These are phyloP conservation scores for Effrenium voratum DNA, from an alignment of 73 alveolate species.

Conservation along the genomic window DNA sequence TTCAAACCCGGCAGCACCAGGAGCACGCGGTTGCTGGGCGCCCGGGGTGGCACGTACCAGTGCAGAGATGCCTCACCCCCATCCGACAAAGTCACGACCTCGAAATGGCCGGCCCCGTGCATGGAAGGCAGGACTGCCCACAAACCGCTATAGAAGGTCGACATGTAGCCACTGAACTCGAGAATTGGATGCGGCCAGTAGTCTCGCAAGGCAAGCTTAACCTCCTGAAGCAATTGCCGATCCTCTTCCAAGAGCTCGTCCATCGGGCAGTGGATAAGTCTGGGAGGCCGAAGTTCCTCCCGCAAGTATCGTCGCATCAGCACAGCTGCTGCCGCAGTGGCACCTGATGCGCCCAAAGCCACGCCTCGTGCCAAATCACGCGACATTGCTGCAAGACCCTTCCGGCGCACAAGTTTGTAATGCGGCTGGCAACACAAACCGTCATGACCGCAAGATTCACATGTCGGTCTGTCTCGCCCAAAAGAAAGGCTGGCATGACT, in stretches of 20 bases:
- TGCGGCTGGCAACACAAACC: too few species aligned
- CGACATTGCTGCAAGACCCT: too few species aligned
- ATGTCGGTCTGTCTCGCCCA: too few species aligned
- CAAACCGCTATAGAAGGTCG: constrained; percentile 33
- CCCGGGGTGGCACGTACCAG: constrained; percentile 29
- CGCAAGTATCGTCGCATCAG: constrained; percentile 38
- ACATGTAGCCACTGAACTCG: constrained; percentile 70
- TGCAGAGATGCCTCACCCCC: constrained; percentile 48
- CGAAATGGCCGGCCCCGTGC: constrained; percentile 13
- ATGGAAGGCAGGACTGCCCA: constrained; percentile 65
- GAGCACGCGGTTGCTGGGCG: neutral
- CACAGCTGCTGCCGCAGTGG: constrained; percentile 11
- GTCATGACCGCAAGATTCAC: too few species aligned
- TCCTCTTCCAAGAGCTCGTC: constrained; percentile 18
- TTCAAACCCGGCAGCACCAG: constrained; percentile 44
- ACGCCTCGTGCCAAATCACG: constrained; percentile 23
- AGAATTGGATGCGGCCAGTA: constrained; percentile 67
- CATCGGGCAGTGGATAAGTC: constrained; percentile 9
- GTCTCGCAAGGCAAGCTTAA: constrained; percentile 40
- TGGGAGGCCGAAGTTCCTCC: constrained; percentile 10
- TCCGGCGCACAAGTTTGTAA: too few species aligned
- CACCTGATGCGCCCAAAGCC: neutral
- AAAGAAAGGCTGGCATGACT: too few species aligned
- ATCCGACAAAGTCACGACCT: constrained; percentile 19
- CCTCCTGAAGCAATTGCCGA: constrained; percentile 25